phyloP scores from a whole-genome alignment of 305 asterid species.

The Solanum hybrid region DNA sequence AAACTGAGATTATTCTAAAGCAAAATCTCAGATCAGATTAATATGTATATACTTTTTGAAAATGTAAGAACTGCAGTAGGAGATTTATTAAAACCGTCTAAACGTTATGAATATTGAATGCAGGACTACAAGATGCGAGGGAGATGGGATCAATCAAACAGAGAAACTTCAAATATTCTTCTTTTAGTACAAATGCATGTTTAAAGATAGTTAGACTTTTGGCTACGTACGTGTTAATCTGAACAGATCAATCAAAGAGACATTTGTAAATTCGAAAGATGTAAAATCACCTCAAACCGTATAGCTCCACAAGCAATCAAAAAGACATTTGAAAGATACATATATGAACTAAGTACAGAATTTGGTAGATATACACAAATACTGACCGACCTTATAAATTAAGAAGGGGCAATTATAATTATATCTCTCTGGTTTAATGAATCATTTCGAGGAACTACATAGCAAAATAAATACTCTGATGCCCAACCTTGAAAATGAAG shows the following conservation, averaged over 20 bases:
- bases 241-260: not conserved
- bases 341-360: not conserved
- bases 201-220: not conserved
- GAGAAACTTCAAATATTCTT: not conserved
- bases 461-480: not conserved
- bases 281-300: not conserved
- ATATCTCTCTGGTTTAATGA: not conserved
- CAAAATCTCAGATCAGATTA: too few species aligned
- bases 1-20: too few species aligned
- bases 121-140: too few species aligned
- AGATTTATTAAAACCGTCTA: too few species aligned
- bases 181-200: not conserved
- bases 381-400: too few species aligned
- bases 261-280: not conserved
- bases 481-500: not conserved
- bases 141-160: not conserved
- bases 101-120: too few species aligned
- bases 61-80: too few species aligned
- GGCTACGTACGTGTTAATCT: not conserved
- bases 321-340: not conserved
- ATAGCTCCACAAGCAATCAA: not conserved
- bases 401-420: not conserved
- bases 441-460: too few species aligned
- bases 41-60: too few species aligned
- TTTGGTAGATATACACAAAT: not conserved